These are phyloP conservation scores for Rhodamnia rubescens DNA, from an alignment of 345 rosid genomes.

Conservation along the genomic window DNA sequence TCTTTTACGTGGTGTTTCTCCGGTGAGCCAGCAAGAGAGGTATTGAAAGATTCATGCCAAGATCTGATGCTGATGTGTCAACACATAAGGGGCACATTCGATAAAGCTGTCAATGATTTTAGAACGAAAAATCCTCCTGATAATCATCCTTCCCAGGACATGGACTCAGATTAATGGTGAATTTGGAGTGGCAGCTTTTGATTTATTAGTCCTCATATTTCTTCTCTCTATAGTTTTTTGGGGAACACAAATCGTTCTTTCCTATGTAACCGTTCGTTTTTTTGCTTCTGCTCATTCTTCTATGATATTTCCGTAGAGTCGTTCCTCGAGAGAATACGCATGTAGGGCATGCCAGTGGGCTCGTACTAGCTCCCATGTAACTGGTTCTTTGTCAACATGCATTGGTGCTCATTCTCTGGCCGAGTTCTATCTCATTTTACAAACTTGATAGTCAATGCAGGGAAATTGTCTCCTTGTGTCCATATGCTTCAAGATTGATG, in stretches of 20 bases:
- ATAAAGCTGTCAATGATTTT: conserved; percentile 39
- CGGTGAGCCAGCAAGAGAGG: conserved; percentile 84
- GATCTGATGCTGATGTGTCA: conserved; percentile 69
- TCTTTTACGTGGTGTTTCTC: conserved; percentile 1
- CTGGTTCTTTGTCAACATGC: not conserved
- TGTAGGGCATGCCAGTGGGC: not conserved
- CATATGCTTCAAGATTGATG: not conserved
- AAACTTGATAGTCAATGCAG: not conserved
- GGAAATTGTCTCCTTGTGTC: not conserved
- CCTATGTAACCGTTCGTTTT: not conserved
- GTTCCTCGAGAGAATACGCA: not conserved
- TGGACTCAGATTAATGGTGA: not conserved
- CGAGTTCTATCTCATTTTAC: not conserved
- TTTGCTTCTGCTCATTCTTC: not conserved
- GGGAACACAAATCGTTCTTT: not conserved
- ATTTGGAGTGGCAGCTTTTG: not conserved
- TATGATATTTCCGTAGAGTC: not conserved
- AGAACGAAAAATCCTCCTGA: conserved; percentile 3
- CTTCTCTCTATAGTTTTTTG: not conserved
- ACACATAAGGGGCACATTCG: conserved; percentile 62
- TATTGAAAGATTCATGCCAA: conserved; percentile 70
- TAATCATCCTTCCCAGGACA: not conserved
- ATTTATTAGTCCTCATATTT: not conserved
- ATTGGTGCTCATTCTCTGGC: not conserved
- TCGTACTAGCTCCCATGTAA: not conserved